Conservation (phyloP, 2,329 filamentous ascomycete genomes). For the Fusarium ramigenum region DNA sequence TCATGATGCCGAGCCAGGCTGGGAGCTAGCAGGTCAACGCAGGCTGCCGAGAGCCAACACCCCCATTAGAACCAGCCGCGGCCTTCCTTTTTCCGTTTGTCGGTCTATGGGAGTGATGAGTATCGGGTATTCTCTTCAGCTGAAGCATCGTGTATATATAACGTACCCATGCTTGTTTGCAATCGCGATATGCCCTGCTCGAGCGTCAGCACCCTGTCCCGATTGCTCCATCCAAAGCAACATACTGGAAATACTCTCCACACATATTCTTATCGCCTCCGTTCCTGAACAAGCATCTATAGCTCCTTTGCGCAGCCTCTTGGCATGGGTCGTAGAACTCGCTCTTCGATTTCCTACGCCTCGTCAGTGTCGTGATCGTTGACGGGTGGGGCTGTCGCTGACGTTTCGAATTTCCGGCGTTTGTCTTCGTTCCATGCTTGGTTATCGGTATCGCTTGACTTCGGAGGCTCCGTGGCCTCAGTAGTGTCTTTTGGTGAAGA, state of each 20-base stretch:
- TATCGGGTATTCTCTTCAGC: background rate
- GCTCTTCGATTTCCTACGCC: conserved; percentile 80
- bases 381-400: conserved; percentile 40
- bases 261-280: conserved; percentile 90
- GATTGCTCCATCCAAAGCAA: background rate
- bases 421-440: conserved; percentile 67
- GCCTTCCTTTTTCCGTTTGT: conserved; percentile 47
- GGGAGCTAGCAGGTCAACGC: background rate
- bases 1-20: background rate
- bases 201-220: conserved; percentile 27
- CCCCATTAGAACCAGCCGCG: conserved; percentile 38
- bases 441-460: conserved; percentile 10
- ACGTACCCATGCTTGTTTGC: conserved; percentile 91
- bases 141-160: background rate
- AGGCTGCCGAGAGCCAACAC: background rate
- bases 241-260: conserved; percentile 93
- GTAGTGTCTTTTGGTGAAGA: conserved; percentile 31
- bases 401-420: conserved; percentile 73
- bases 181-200: conserved; percentile 86
- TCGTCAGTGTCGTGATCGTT: background rate
- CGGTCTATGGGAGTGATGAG: conserved; percentile 39
- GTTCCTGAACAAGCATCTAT: conserved; percentile 90
- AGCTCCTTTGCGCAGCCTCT: conserved; percentile 85
- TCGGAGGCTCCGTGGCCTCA: conserved; percentile 18
- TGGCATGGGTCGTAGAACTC: conserved; percentile 97